Conservation (phyloP, 805 yeast genomes). For the Metschnikowia bowlesiae region DNA sequence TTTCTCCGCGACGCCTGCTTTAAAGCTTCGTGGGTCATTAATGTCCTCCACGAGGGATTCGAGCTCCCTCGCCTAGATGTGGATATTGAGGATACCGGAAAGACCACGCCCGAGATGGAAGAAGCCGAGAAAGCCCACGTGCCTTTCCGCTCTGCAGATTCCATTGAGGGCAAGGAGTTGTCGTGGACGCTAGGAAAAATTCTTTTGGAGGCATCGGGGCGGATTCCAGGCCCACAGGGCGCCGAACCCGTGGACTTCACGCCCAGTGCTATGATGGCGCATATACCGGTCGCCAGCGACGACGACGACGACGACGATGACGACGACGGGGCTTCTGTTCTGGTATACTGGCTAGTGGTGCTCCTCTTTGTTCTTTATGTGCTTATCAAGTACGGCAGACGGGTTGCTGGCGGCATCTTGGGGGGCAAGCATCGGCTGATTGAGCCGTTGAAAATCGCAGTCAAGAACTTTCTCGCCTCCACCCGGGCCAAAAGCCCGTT, state of each 20-base stretch:
- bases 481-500: slow-evolving; percentile 10
- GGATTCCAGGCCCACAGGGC: slow-evolving; percentile 28
- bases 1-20: slow-evolving; percentile 77
- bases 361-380: slow-evolving; percentile 18
- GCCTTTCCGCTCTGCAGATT: slow-evolving; percentile 78
- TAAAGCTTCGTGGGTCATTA: slow-evolving; percentile 92
- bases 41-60: slow-evolving; percentile 88
- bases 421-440: neutral
- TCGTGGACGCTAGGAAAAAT: slow-evolving; percentile 96
- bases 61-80: slow-evolving; percentile 70
- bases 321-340: slow-evolving; percentile 6
- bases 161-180: slow-evolving; percentile 77
- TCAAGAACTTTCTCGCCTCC: slow-evolving; percentile 10
- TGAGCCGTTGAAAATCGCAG: neutral
- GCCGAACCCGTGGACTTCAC: slow-evolving; percentile 33
- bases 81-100: slow-evolving; percentile 30
- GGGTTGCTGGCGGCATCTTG: neutral
- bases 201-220: slow-evolving; percentile 74
- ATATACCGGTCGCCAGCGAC: slow-evolving; percentile 9
- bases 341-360: slow-evolving; percentile 13
- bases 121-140: slow-evolving; percentile 36
- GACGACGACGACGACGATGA: slow-evolving; percentile 21
- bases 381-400: slow-evolving; percentile 6
- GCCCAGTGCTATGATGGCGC: slow-evolving; percentile 35
- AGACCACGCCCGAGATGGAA: slow-evolving; percentile 9